Conservation (phyloP, 1,284 basidiomycete species). For the Ustilago hordei region DNA sequence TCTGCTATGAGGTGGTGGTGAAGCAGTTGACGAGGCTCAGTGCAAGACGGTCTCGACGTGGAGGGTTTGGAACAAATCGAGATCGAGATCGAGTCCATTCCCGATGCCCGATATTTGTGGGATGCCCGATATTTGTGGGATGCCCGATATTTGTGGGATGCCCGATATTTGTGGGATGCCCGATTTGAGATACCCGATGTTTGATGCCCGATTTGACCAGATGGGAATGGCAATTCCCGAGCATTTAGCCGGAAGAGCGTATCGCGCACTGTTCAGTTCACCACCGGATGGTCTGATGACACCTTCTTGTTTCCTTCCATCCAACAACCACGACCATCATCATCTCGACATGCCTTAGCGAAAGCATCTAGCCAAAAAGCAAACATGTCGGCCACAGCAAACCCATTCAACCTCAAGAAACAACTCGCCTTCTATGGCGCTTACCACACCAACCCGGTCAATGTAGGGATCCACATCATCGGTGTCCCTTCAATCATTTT, state of each 20-base stretch:
- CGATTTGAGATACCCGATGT: neutral
- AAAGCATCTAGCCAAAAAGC: too few relatives aligned
- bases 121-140: too few relatives aligned
- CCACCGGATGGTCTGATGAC: neutral
- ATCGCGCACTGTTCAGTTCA: neutral
- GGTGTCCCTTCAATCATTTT: conserved; percentile 62
- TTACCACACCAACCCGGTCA: conserved; percentile 62
- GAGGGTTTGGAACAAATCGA: neutral
- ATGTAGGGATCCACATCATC: conserved; percentile 62
- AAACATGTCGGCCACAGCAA: conserved; percentile 54
- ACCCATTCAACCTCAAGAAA: conserved; percentile 53
- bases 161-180: too few relatives aligned
- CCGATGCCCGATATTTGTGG: neutral
- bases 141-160: too few relatives aligned
- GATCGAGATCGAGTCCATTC: neutral
- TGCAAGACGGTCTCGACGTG: conserved; percentile 6
- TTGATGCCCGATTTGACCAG: neutral
- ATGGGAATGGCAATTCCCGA: neutral
- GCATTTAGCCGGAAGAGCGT: neutral
- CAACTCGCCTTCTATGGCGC: conserved; percentile 65
- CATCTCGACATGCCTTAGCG: too few relatives aligned
- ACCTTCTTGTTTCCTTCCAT: neutral
- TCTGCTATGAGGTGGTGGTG: conserved; percentile 6
- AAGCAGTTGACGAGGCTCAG: neutral
- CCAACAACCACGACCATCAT: conserved; percentile 8